Evolutionary conservation across 169 alveolate genomes (phyloP), one percentile per base, ranked within the genome.

Genomic region (Pseudocohnilembus persalinus): DNA sequence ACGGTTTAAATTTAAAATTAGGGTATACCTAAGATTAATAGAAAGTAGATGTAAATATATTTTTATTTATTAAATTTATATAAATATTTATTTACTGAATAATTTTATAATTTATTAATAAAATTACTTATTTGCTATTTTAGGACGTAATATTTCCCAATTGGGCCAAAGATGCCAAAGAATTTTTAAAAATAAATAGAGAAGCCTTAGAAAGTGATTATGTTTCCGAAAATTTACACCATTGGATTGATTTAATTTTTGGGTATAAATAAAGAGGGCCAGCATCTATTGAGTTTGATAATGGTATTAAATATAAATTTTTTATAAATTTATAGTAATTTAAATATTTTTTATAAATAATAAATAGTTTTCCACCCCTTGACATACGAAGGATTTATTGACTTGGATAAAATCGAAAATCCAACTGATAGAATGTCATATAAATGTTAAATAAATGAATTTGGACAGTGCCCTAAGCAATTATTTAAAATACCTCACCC

Each of bases 361-460:
- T 76, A 29, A 65, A 29, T 78, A 89, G 87, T 96, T 29, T 96
- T 96, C 84, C 97, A 94, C 84, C 95, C 96, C 72, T 77, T 95
- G 64, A 94, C 98, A 1, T 96, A 96, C 83, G 98, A 96, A 92
- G 97, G 97, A 0, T 32, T 83, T 63, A 92, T 96, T 11, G 94
- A 94, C 82, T 84, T 94, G 11, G 96, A 94, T 72, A 82, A 86
- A 65, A 77, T 90, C n/a, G 6, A 27, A 68, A 94, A 93, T 63
- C 94, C 94, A 0, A 77, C 84, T 20, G 90, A 93, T 64, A 83
- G 96, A 86, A 24, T 33, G 49, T 94, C 96, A 27, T 83, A 75
- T 74, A 91, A 85, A 28, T 91, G 89, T 28, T 83, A 93, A 77
- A 90, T 93, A 33, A 93, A 90, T 74, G 94, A 93, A 76, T 93